These are phyloP conservation scores for Diaporthe eres DNA, from an alignment of 2,329 filamentous ascomycete species.

Conservation along the genomic window DNA sequence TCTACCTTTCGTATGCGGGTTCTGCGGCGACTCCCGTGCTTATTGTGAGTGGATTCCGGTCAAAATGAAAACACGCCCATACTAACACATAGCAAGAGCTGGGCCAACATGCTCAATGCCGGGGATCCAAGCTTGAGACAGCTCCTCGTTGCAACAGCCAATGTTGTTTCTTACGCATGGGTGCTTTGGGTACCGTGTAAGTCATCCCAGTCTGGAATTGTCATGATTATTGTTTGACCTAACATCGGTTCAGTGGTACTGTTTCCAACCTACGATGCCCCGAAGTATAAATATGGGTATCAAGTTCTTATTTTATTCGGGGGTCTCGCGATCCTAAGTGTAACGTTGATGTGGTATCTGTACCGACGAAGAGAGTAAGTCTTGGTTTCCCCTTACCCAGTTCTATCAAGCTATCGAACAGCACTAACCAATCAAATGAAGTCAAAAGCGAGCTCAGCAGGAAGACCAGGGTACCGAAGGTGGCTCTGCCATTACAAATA, in stretches of 20 bases:
- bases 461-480: background rate
- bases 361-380: background rate
- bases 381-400: background rate
- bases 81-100: background rate
- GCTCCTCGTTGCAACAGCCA: background rate
- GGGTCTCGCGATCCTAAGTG: background rate
- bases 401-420: too few species aligned
- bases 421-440: background rate
- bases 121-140: constrained; percentile 5
- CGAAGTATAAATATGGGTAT: background rate
- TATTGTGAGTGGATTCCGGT: background rate
- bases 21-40: constrained; percentile 1
- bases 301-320: background rate
- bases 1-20: background rate
- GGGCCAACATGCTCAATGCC: constrained; percentile 2
- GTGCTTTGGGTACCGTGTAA: background rate
- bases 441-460: background rate
- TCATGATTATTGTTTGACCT: background rate
- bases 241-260: background rate
- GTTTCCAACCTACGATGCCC: background rate
- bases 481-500: background rate
- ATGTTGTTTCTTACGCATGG: constrained; percentile 1
- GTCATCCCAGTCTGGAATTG: background rate
- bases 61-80: fast-evolving
- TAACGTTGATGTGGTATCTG: background rate